These are phyloP conservation scores for Babesia divergens DNA, from an alignment of 169 alveolate genomes.

Conservation along the genomic window DNA sequence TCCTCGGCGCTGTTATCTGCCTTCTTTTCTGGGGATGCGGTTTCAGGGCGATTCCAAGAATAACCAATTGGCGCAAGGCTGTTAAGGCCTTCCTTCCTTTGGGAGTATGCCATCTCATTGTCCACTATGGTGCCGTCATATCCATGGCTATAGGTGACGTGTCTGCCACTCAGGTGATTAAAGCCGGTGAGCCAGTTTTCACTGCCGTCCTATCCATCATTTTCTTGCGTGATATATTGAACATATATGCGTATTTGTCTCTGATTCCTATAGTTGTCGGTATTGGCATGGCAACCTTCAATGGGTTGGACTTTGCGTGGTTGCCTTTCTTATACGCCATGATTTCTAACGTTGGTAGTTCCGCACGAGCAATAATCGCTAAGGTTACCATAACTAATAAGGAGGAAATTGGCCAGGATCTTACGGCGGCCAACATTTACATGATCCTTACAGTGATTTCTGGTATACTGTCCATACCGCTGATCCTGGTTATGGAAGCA, in stretches of 20 bases:
- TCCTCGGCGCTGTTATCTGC: slow-evolving; percentile 69
- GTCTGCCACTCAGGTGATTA: slow-evolving; percentile 81
- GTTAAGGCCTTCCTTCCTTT: slow-evolving; percentile 67
- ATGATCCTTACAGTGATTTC: slow-evolving; percentile 74
- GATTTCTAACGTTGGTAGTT: slow-evolving; percentile 77
- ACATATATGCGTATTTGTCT: slow-evolving; percentile 67
- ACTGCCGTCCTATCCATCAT: slow-evolving; percentile 75
- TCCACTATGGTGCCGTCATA: slow-evolving; percentile 81
- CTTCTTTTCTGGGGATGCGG: slow-evolving; percentile 58
- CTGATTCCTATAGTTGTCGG: slow-evolving; percentile 77
- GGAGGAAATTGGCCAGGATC: slow-evolving; percentile 69
- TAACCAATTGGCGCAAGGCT: slow-evolving; percentile 57
- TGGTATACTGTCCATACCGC: slow-evolving; percentile 70
- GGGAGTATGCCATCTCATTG: slow-evolving; percentile 77
- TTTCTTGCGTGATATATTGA: slow-evolving; percentile 62
- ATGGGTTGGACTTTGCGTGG: slow-evolving; percentile 77
- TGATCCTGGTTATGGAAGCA: slow-evolving; percentile 69
- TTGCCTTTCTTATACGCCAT: slow-evolving; percentile 76
- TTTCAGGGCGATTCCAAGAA: slow-evolving; percentile 39
- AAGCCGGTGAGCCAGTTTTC: slow-evolving; percentile 81
- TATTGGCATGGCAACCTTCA: slow-evolving; percentile 73
- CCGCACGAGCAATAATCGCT: slow-evolving; percentile 68
- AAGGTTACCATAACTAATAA: slow-evolving; percentile 73
- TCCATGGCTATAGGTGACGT: slow-evolving; percentile 81
- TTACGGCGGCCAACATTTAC: slow-evolving; percentile 72